phyloP scores from a whole-genome alignment of 192 early-diverging fungal genomes.

The Coemansia sp. region DNA sequence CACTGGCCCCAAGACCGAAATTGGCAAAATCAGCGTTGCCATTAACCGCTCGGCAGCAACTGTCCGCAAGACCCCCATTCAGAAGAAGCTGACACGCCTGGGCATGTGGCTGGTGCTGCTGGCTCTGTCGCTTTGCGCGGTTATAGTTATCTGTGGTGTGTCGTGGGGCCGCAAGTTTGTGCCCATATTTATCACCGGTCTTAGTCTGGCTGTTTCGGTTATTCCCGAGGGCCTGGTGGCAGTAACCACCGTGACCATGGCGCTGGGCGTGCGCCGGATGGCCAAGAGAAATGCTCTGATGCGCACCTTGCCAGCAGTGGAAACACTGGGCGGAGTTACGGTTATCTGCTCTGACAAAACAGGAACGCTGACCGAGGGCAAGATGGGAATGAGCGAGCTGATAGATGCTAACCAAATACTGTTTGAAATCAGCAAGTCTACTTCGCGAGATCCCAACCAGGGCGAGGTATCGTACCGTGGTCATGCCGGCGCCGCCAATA shows the following conservation, averaged over 20 bases:
- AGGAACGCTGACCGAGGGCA: constrained; percentile 96
- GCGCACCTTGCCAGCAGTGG: constrained; percentile 87
- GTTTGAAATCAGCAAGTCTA: constrained; percentile 61
- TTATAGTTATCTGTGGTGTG: constrained; percentile 83
- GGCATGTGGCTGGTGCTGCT: constrained; percentile 84
- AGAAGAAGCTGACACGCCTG: constrained; percentile 71
- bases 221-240: constrained; percentile 98
- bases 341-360: constrained; percentile 98
- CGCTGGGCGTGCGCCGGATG: constrained; percentile 94
- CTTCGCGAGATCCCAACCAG: constrained; percentile 56
- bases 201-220: constrained; percentile 92
- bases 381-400: constrained; percentile 87
- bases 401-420: constrained; percentile 39
- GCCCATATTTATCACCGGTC: constrained; percentile 78
- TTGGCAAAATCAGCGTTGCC: constrained; percentile 89
- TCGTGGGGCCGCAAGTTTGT: constrained; percentile 63
- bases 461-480: constrained; percentile 68
- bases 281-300: constrained; percentile 85
- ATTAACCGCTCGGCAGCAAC: constrained; percentile 63
- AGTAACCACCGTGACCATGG: constrained; percentile 97
- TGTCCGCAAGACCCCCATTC: constrained; percentile 63
- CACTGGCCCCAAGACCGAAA: constrained; percentile 84
- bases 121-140: constrained; percentile 73
- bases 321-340: constrained; percentile 92
- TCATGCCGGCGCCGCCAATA: constrained; percentile 50